These are phyloP conservation scores for Scedosporium boydii DNA, from an alignment of 2,329 filamentous ascomycete species.

Conservation along the genomic window DNA sequence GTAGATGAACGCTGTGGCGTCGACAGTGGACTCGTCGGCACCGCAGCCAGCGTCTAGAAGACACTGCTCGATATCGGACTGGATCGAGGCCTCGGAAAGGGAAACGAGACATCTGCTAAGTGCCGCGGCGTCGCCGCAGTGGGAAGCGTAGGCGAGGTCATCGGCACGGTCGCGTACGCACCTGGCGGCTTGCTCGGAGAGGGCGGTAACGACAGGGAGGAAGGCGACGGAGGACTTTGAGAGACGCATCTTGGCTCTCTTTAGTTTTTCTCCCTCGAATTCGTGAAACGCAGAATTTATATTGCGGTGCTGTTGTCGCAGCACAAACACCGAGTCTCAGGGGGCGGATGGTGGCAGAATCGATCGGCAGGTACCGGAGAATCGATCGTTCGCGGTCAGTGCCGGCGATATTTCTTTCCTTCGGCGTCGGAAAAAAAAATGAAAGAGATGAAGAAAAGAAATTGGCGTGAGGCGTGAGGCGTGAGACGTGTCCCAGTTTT, in stretches of 20 bases:
- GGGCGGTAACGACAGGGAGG: constrained; percentile 24
- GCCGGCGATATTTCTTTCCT: neutral
- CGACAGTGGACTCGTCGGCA: constrained; percentile 16
- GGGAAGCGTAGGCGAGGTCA: constrained; percentile 29
- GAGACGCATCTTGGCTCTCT: constrained; percentile 7
- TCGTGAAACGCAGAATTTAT: too few relatives aligned
- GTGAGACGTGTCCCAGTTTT: neutral
- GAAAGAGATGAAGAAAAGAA: neutral
- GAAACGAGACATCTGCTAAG: constrained; percentile 27
- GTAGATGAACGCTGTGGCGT: constrained; percentile 19
- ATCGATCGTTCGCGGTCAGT: too few relatives aligned
- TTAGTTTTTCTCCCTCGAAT: too few relatives aligned
- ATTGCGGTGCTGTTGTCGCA: too few relatives aligned
- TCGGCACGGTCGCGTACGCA: constrained; percentile 14
- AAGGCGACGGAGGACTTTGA: constrained; percentile 11
- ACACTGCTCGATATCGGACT: constrained; percentile 27
- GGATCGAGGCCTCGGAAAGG: constrained; percentile 18
- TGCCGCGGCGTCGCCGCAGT: constrained; percentile 28
- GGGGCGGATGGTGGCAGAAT: too few relatives aligned
- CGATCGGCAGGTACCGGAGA: too few relatives aligned
- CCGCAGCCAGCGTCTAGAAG: constrained; percentile 26
- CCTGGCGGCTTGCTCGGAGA: constrained; percentile 18
- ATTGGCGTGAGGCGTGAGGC: neutral
- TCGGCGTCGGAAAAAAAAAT: neutral
- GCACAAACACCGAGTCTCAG: too few relatives aligned